These are phyloP conservation scores for Microthyrium microscopicum DNA, from an alignment of 2,329 filamentous ascomycete species.

Conservation along the genomic window DNA sequence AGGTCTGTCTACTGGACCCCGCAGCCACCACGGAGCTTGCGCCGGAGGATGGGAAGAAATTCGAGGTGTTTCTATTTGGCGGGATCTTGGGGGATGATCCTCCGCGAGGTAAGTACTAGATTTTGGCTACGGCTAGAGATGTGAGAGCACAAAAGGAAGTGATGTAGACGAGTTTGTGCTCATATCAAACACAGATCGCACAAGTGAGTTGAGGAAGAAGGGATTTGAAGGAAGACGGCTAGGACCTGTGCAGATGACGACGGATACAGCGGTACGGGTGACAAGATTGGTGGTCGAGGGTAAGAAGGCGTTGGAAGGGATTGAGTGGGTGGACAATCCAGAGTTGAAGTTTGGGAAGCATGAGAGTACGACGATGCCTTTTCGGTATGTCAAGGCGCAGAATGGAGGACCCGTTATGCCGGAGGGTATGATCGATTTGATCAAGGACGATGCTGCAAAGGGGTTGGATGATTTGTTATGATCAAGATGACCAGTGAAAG, in stretches of 20 bases:
- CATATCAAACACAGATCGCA: constrained; percentile 49
- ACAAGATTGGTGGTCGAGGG: constrained; percentile 79
- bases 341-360: constrained; percentile 81
- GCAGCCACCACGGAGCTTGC: constrained; percentile 63
- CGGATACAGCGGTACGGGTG: constrained; percentile 88
- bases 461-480: constrained; percentile 71
- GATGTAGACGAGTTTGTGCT: constrained; percentile 12
- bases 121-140: background rate
- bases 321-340: constrained; percentile 73
- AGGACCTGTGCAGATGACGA: constrained; percentile 94
- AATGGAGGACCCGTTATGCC: constrained; percentile 81
- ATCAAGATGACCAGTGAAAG: too few relatives aligned
- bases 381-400: constrained; percentile 71
- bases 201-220: constrained; percentile 86
- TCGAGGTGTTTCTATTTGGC: constrained; percentile 89
- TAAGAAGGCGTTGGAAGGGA: constrained; percentile 57
- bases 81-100: constrained; percentile 93
- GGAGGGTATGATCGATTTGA: constrained; percentile 83
- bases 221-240: constrained; percentile 77
- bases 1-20: constrained; percentile 81
- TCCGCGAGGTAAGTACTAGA: constrained; percentile 56
- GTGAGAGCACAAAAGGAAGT: background rate
- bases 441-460: constrained; percentile 87
- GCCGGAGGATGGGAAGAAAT: constrained; percentile 65
- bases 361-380: constrained; percentile 94